Evolutionary conservation across 352 stramenopile species (phyloP).

Genomic region (Pythium aquatile): DNA sequence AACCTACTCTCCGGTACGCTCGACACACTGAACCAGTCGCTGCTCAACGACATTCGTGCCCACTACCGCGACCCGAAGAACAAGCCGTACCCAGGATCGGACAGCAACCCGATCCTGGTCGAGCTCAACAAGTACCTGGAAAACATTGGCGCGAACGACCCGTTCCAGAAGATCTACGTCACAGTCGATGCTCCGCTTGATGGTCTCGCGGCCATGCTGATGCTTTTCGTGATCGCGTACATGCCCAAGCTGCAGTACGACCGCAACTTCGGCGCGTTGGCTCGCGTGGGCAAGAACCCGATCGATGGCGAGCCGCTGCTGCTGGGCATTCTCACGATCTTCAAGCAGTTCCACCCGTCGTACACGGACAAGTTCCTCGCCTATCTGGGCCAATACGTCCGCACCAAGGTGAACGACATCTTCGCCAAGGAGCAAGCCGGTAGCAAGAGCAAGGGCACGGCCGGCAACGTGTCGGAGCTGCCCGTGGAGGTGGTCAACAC

Average conservation of each 20-base stretch:
- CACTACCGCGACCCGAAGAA: slow-evolving; percentile 85
- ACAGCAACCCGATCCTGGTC: slow-evolving; percentile 82
- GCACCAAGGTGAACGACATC: slow-evolving; percentile 85
- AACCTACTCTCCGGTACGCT: slow-evolving; percentile 89
- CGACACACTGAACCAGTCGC: slow-evolving; percentile 88
- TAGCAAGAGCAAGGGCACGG: slow-evolving; percentile 32
- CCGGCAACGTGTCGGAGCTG: slow-evolving; percentile 41
- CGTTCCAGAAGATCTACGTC: slow-evolving; percentile 94
- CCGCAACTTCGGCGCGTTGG: slow-evolving; percentile 87
- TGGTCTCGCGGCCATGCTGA: slow-evolving; percentile 87
- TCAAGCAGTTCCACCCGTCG: slow-evolving; percentile 95
- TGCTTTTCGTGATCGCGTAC: slow-evolving; percentile 93
- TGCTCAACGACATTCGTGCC: slow-evolving; percentile 87
- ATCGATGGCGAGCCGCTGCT: slow-evolving; percentile 92
- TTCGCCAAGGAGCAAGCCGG: slow-evolving; percentile 54
- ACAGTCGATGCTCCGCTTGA: slow-evolving; percentile 90
- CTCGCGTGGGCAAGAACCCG: slow-evolving; percentile 87
- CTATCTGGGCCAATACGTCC: slow-evolving; percentile 93
- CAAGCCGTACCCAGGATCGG: slow-evolving; percentile 74
- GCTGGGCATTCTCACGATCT: slow-evolving; percentile 89
- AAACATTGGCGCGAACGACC: slow-evolving; percentile 91
- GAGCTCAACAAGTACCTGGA: slow-evolving; percentile 92
- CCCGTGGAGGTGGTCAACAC: slow-evolving; percentile 84
- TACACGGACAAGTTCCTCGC: slow-evolving; percentile 92
- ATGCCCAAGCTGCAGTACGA: slow-evolving; percentile 94